A percentile compares a stretch with the other conserved stretches of the same genome.
phyloP scores from a whole-genome alignment of 768 basidiomycete species.

The Suillus subaureus region DNA sequence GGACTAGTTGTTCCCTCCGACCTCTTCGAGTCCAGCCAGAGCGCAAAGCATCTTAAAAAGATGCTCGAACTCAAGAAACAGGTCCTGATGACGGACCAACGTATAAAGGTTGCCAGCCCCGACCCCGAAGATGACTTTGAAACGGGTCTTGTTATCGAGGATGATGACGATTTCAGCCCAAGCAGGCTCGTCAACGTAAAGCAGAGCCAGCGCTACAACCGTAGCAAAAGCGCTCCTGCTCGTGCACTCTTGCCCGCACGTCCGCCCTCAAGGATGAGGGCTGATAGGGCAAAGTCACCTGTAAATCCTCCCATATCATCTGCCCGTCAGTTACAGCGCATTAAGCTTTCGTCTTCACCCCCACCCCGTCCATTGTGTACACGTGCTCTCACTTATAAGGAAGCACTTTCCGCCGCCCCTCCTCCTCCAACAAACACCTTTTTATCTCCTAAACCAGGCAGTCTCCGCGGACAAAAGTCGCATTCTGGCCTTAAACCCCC shows the following conservation, averaged over 20 bases:
- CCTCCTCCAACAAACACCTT: conserved; percentile 55
- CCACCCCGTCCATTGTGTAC: conserved; percentile 51
- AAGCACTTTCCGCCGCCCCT: conserved; percentile 51
- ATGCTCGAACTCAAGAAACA: conserved; percentile 59
- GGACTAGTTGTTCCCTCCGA: conserved; percentile 78
- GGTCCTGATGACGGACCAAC: conserved; percentile 54
- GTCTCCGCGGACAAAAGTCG: conserved; percentile 82
- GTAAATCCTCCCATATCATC: conserved; percentile 71
- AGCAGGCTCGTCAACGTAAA: conserved; percentile 62
- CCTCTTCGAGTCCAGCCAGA: conserved; percentile 72
- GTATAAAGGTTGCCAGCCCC: conserved; percentile 53
- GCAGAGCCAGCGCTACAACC: conserved; percentile 47
- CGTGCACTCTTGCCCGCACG: conserved; percentile 50
- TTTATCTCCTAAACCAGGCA: conserved; percentile 68
- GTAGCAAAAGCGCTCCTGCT: conserved; percentile 64
- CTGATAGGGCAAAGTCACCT: conserved; percentile 74
- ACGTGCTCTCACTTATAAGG: conserved; percentile 64
- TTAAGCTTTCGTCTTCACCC: conserved; percentile 70
- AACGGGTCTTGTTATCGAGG: conserved; percentile 79
- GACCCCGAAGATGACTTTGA: conserved; percentile 88
- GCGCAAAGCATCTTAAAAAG: conserved; percentile 51
- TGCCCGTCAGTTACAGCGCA: conserved; percentile 64
- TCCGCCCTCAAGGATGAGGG: conserved; percentile 64
- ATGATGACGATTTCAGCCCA: conserved; percentile 81
- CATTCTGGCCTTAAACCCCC: conserved; percentile 80